These are phyloP conservation scores for Geotrichum ghanense DNA, from an alignment of 805 yeast genomes.

Conservation along the genomic window DNA sequence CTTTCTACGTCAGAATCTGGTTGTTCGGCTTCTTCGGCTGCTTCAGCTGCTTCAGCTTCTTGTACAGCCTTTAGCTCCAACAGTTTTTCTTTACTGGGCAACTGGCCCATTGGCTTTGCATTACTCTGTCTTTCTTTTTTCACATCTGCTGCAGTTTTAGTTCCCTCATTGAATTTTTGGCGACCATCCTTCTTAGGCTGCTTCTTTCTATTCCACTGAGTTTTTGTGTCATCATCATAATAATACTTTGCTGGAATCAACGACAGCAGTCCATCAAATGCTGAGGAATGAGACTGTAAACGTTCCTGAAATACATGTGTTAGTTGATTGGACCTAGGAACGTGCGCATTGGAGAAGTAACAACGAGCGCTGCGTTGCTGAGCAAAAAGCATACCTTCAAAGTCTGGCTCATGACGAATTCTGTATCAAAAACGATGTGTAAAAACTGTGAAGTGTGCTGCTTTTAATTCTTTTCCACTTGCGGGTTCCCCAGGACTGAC, in stretches of 20 bases:
- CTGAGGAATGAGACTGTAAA: constrained; percentile 24
- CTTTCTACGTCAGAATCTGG: constrained; percentile 16
- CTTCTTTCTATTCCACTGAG: constrained; percentile 85
- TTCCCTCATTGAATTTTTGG: constrained; percentile 49
- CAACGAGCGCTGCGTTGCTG: background rate
- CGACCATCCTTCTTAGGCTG: constrained; percentile 52
- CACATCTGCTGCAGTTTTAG: constrained; percentile 25
- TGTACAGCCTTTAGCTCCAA: constrained; percentile 7
- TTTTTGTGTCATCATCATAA: constrained; percentile 79
- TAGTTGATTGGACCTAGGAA: background rate
- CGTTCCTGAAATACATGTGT: constrained; percentile 17
- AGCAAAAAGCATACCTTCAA: background rate
- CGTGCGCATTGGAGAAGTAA: no score
- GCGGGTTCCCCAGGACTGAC: no score
- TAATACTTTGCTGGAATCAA: constrained; percentile 90
- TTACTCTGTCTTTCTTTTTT: constrained; percentile 13
- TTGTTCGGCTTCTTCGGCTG: constrained; percentile 7
- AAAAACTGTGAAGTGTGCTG: no score
- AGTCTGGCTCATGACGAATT: background rate
- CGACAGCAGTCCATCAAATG: constrained; percentile 82
- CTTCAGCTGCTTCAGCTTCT: constrained; percentile 20
- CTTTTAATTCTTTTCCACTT: no score
- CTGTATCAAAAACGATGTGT: no score
- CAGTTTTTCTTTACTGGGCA: constrained; percentile 16
- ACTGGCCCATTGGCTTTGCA: constrained; percentile 25